Evolutionary conservation across 257 asterid species (phyloP), one percentile per base, ranked within the genome.

Genomic region (Prunella vulgaris): DNA sequence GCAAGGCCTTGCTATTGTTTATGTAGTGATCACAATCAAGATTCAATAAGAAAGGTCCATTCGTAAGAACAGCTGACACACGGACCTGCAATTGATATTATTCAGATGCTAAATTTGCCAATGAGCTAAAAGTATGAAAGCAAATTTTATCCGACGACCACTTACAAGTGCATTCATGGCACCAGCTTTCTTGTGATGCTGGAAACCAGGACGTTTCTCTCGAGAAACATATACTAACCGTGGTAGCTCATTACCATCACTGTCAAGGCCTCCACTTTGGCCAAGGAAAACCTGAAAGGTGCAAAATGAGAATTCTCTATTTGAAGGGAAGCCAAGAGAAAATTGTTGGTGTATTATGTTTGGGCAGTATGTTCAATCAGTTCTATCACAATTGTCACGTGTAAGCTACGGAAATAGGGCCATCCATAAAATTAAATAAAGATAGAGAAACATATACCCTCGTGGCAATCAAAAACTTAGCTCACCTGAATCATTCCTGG

Each of bases 11-110:
- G 88, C 96, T 92, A 82, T 92, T 92, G 84, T 92, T 92, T 66
- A 92, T 86, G 83, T 92, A 92, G 70, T 92, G 97, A 87, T 92
- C 97, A 82, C 97, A 92, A 75, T 92, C 97, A 79, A 92, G 96
- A 89, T 92, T 92, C 84, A 91, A 79, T 87, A 92, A 52, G 89
- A 92, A 92, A 66, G 97, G 97, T 37, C 96, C 97, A 80, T 92
- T 92, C 22, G 97, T 89, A 64, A 89, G 96, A 80, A 92, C 97
- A 5, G 97, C 97, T 9, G 97, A 92, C 35, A 92, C 97, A 5
- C 97, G 95, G 75, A 92, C 97, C 97, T 92, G 86, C 70, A 78
- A 71, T 24, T 62, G 73, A 49, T 33, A 35, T 40, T 35, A 38
- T 56, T 62, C 21, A 24, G 70, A 66, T 35, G 74, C 42, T 76